Evolutionary conservation across 108 stramenopile genomes (phyloP), one percentile per base, ranked within the genome.

Genomic region (Schizochytrium sp.): DNA sequence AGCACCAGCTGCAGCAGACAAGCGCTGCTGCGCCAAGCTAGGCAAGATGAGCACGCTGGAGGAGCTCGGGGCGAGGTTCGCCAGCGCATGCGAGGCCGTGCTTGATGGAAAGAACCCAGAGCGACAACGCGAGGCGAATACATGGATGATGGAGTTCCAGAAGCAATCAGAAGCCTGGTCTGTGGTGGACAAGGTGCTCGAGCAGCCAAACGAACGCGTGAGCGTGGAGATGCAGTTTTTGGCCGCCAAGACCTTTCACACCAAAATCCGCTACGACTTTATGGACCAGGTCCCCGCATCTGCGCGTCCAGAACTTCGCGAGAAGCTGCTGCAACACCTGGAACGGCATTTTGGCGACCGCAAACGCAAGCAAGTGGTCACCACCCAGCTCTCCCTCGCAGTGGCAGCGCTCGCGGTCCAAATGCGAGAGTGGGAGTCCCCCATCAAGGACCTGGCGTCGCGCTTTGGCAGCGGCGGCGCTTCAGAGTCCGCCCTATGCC

Each of bases 231-330:
- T 69, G 4, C 63, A 69, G 18, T 83, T 83, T 83, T 45, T 83
- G 51, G 76, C 76, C 16, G 76, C 76, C 76, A 83, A 83, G 51
- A 83, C 76, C 76, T 83, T 83, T 23, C 76, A 83, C 76, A 53
- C 76, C 18, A 83, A 83, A 23, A 21, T 83, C 0, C 19, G 51
- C 18, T 83, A 53, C 51, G 76, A 83, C 51, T 83, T 83, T 2
- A 34, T 12, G 76, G 76, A 83, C 2, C 76, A 83, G 51, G 4
- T 83, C 3, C 0, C 45, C 51, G 12, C 0, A 2, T 28, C 6
- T 18, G 3, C 3, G 45, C 45, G 76, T 12, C 43, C 51, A 55
- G 4, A 47, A 23, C 76, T 83, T 45, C 45, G 76, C 12, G 76
- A 83, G 23, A 83, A 53, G 76, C 76, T 83, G 48, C 28, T 83